Conservation (phyloP, 768 basidiomycete genomes). For the Hericium erinaceus region DNA sequence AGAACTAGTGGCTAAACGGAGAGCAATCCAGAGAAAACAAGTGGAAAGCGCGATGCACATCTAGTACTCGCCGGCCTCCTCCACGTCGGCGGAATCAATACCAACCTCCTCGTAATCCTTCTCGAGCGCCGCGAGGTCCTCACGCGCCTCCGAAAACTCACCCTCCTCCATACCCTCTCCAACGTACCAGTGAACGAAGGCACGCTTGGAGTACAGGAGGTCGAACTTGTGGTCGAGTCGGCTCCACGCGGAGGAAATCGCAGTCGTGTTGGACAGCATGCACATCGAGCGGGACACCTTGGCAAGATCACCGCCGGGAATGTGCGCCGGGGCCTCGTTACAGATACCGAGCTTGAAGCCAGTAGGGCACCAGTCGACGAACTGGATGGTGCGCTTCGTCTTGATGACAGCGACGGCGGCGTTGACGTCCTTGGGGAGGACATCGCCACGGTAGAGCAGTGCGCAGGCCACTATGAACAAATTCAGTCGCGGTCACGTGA, state of each 20-base stretch:
- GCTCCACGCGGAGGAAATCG: constrained; percentile 68
- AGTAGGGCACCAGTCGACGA: constrained; percentile 73
- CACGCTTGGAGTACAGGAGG: constrained; percentile 59
- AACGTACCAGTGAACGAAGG: constrained; percentile 55
- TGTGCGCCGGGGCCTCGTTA: constrained; percentile 67
- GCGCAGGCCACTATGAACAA: constrained; percentile 47
- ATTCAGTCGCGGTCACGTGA: not conserved
- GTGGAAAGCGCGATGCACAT: constrained; percentile 5
- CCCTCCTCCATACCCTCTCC: constrained; percentile 84
- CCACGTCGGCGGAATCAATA: constrained; percentile 37
- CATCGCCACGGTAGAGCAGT: constrained; percentile 65
- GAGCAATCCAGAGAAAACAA: constrained; percentile 6
- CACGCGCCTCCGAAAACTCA: constrained; percentile 97
- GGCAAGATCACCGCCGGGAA: constrained; percentile 69
- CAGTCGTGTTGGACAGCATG: constrained; percentile 70
- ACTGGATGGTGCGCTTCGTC: constrained; percentile 72
- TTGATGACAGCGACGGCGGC: constrained; percentile 66
- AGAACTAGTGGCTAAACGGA: constrained; percentile 13
- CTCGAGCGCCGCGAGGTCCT: constrained; percentile 99
- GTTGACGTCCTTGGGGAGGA: constrained; percentile 72
- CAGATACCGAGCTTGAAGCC: constrained; percentile 76
- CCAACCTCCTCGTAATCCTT: constrained; percentile 91
- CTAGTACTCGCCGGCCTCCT: constrained; percentile 43
- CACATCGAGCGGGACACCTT: constrained; percentile 69
- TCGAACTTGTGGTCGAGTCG: constrained; percentile 76